phyloP scores from a whole-genome alignment of 352 stramenopile genomes.

The Globisporangium sylvaticum region DNA sequence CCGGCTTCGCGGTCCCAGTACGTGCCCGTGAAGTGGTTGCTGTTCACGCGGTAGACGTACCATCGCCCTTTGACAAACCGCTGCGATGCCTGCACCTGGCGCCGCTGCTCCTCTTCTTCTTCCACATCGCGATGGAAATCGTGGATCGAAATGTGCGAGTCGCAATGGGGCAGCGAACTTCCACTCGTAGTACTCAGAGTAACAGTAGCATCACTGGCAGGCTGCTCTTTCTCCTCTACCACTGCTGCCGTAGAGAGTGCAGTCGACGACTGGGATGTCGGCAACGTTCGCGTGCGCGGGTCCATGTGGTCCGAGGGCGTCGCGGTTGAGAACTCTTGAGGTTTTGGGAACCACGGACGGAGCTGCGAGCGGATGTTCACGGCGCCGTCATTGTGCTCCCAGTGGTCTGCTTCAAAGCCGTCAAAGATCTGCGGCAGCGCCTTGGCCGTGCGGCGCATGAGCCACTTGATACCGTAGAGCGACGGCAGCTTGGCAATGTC shows the following conservation, averaged over 20 bases:
- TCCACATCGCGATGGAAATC: slow-evolving; percentile 29
- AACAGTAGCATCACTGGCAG: not conserved
- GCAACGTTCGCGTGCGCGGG: slow-evolving; percentile 17
- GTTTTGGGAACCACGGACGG: slow-evolving; percentile 55
- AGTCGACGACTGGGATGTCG: slow-evolving; percentile 32
- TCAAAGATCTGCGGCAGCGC: slow-evolving; percentile 59
- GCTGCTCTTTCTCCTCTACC: not conserved
- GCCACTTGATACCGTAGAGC: slow-evolving; percentile 53
- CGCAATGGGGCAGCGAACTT: slow-evolving; percentile 32
- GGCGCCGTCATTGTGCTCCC: slow-evolving; percentile 69
- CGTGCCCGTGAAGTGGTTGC: slow-evolving; percentile 71
- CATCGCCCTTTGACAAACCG: slow-evolving; percentile 59
- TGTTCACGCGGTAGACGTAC: slow-evolving; percentile 78
- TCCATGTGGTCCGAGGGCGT: slow-evolving; percentile 1
- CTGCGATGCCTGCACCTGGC: slow-evolving; percentile 9
- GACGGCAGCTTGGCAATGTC: slow-evolving; percentile 64
- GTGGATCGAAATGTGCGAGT: slow-evolving; percentile 75
- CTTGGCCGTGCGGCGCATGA: slow-evolving; percentile 50
- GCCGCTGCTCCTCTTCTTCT: slow-evolving; percentile 26
- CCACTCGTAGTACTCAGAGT: not conserved
- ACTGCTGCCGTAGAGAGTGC: not conserved
- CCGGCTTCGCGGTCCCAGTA: slow-evolving; percentile 60
- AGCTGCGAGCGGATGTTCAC: slow-evolving; percentile 78
- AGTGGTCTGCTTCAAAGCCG: slow-evolving; percentile 52
- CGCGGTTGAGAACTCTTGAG: slow-evolving; percentile 14